A percentile compares a stretch with the other conserved stretches of the same genome.
Conservation (phyloP, 78 protist species). For the Mastigamoeba balamuthi region DNA sequence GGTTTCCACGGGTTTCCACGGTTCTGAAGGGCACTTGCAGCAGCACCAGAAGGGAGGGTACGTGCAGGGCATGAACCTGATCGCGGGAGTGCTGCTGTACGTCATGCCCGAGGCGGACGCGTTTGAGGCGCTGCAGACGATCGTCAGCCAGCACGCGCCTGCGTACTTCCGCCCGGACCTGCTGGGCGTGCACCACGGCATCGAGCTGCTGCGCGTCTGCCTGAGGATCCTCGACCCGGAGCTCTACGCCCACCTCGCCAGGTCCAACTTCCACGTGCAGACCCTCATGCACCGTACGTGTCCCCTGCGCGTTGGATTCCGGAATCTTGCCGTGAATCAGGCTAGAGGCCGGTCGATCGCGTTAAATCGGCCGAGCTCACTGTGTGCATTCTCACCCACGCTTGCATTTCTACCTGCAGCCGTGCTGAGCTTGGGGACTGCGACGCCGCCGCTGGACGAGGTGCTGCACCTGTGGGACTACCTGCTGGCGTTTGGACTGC, state of each 20-base stretch:
- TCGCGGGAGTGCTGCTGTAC: slow-evolving; percentile 64
- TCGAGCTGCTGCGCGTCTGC: not conserved
- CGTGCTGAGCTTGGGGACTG: slow-evolving; percentile 32
- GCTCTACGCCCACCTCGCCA: slow-evolving; percentile 6
- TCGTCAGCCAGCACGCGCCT: slow-evolving; percentile 19
- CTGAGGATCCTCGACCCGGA: slow-evolving; percentile 1
- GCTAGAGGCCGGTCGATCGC: not conserved
- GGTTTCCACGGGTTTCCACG: not conserved
- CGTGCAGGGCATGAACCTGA: slow-evolving; percentile 75
- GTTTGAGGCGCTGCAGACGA: slow-evolving; percentile 19
- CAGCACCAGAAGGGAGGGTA: slow-evolving; percentile 2
- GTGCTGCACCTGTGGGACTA: slow-evolving; percentile 66
- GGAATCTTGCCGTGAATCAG: not conserved
- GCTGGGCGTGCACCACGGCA: slow-evolving; percentile 50
- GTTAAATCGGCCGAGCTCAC: not conserved
- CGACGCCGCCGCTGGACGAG: slow-evolving; percentile 57
- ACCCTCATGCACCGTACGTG: not conserved
- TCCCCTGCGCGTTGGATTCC: not conserved
- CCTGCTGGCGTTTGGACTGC: slow-evolving; percentile 60
- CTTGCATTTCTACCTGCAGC: not conserved
- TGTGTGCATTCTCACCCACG: not conserved
- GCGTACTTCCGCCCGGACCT: slow-evolving; percentile 29
- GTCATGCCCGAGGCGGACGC: slow-evolving; percentile 75
- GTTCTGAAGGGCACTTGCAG: not conserved
- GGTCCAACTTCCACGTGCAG: too few relatives aligned